A percentile compares a stretch with the other conserved stretches of the same genome.
These are phyloP conservation scores for Colletotrichum eleusines DNA, from an alignment of 2,329 filamentous ascomycete species.

Conservation along the genomic window DNA sequence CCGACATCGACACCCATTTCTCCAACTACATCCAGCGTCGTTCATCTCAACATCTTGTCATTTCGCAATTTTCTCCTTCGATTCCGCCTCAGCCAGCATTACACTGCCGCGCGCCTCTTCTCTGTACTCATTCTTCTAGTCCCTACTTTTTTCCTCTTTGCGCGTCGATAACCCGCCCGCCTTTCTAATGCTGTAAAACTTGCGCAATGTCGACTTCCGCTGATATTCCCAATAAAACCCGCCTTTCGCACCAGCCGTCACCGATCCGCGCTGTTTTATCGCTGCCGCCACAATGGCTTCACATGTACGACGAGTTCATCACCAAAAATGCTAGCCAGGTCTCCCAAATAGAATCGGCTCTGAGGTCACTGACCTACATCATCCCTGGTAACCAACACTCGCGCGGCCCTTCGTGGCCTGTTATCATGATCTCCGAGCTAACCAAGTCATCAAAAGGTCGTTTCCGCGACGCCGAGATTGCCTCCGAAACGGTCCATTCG, in stretches of 20 bases:
- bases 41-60: background rate
- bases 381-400: conserved; percentile 75
- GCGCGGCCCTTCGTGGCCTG: background rate
- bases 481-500: conserved; percentile 91
- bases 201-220: conserved; percentile 40
- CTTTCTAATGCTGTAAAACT: conserved; percentile 15
- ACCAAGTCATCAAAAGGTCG: conserved; percentile 67
- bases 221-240: conserved; percentile 39
- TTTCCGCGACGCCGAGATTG: conserved; percentile 92
- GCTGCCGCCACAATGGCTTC: conserved; percentile 74
- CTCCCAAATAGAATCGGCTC: conserved; percentile 92
- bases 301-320: conserved; percentile 89
- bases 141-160: background rate
- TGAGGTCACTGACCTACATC: conserved; percentile 94
- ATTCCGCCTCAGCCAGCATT: background rate
- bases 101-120: background rate
- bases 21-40: conserved; percentile 1
- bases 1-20: conserved; percentile 3
- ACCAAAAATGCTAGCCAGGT: conserved; percentile 94
- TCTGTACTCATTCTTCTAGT: background rate
- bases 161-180: background rate
- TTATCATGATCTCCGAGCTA: background rate
- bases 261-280: conserved; percentile 57
- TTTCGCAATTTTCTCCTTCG: conserved; percentile 4
- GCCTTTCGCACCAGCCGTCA: conserved; percentile 33